These are phyloP conservation scores for Trichoderma sp. DNA, from an alignment of 2,329 filamentous ascomycete species.

Conservation along the genomic window DNA sequence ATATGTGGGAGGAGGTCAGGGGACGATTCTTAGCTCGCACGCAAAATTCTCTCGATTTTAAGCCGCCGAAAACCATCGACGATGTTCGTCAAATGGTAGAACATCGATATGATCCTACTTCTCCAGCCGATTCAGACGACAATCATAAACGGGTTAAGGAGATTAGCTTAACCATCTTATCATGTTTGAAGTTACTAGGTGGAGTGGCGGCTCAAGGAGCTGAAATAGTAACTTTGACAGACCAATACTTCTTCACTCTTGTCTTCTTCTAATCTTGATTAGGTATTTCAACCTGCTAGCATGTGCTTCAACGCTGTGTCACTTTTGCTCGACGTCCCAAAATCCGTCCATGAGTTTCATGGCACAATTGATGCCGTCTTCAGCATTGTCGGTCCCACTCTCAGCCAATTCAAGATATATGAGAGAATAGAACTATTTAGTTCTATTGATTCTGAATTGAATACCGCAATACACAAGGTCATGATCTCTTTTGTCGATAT, in stretches of 20 bases:
- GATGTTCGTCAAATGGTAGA: not conserved
- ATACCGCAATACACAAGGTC: constrained; percentile 1
- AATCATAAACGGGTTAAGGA: not conserved
- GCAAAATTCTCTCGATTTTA: not conserved
- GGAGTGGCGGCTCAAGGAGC: not conserved
- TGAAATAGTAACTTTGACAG: not conserved
- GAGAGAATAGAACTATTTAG: not conserved
- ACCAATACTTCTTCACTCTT: not conserved
- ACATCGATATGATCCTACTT: not conserved
- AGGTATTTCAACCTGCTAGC: not conserved
- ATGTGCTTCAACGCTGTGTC: not conserved
- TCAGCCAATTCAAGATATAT: constrained; percentile 1
- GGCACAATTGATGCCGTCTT: not conserved
- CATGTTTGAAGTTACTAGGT: not conserved
- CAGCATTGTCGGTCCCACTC: not conserved
- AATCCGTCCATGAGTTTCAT: not conserved
- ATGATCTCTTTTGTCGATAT: constrained; percentile 1
- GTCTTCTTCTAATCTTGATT: not conserved
- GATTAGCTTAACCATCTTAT: not conserved
- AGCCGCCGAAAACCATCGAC: not conserved
- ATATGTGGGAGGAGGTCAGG: constrained; percentile 1
- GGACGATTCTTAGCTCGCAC: not conserved
- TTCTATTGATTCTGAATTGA: not conserved
- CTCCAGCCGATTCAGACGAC: not conserved
- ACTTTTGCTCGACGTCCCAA: not conserved